Percentiles rank a stretch among this genome's conserved stretches.
Evolutionary conservation across 1,284 basidiomycete genomes (phyloP).

Genomic region (Ceraceosorus bombacis): DNA sequence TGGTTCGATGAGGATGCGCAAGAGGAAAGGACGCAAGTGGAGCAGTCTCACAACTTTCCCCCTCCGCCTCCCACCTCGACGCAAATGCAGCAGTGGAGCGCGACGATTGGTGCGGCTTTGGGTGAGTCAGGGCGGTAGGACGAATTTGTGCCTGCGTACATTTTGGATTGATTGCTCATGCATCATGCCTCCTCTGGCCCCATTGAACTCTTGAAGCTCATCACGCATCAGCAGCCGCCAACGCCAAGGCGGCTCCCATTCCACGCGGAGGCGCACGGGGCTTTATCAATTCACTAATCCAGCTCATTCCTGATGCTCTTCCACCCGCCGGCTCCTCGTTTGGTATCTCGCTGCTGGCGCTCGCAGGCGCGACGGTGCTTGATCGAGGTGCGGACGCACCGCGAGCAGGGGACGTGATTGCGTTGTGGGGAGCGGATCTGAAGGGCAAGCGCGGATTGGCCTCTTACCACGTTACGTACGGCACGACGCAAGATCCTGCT

Average conservation of each 20-base stretch:
- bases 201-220: not conserved
- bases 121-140: slow-evolving; percentile 59
- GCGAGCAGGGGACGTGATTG: slow-evolving; percentile 73
- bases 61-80: slow-evolving; percentile 50
- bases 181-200: too few relatives aligned
- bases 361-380: slow-evolving; percentile 62
- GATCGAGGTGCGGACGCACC: slow-evolving; percentile 65
- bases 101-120: slow-evolving; percentile 66
- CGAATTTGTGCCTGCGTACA: not conserved
- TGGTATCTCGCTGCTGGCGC: slow-evolving; percentile 48
- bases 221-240: slow-evolving; percentile 57
- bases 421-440: slow-evolving; percentile 67
- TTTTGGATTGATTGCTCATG: too few relatives aligned
- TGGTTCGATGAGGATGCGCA: slow-evolving; percentile 32
- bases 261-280: slow-evolving; percentile 55
- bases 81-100: slow-evolving; percentile 64
- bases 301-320: slow-evolving; percentile 57
- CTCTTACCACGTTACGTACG: slow-evolving; percentile 61
- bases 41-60: slow-evolving; percentile 22
- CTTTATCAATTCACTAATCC: slow-evolving; percentile 63
- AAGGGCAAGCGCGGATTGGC: slow-evolving; percentile 76
- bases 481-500: slow-evolving; percentile 58
- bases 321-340: slow-evolving; percentile 30
- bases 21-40: slow-evolving; percentile 22
- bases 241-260: slow-evolving; percentile 61